Conservation (phyloP, 2,329 filamentous ascomycete genomes). For the Rosellinia necatrix region DNA sequence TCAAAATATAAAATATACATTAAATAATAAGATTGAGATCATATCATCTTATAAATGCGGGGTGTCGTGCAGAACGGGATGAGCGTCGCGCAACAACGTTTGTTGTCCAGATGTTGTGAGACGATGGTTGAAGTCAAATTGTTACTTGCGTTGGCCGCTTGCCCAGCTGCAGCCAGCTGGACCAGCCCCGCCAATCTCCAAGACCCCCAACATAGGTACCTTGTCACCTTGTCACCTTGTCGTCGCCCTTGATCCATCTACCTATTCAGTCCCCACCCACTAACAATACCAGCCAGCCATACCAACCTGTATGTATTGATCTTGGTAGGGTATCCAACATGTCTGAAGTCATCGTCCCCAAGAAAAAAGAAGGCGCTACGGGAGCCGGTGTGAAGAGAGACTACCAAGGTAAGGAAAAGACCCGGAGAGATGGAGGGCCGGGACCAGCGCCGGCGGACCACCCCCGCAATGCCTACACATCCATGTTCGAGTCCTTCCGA, state of each 20-base stretch:
- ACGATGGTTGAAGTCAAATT: no score
- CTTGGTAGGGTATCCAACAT: slow-evolving; percentile 35
- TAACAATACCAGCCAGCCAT: background rate
- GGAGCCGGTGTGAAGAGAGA: slow-evolving; percentile 59
- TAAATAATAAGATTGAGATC: background rate
- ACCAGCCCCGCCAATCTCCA: slow-evolving; percentile 5
- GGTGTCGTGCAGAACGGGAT: background rate
- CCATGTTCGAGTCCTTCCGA: slow-evolving; percentile 86
- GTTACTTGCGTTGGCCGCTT: no score
- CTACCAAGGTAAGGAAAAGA: slow-evolving; percentile 56
- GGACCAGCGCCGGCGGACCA: slow-evolving; percentile 37
- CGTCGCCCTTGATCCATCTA: background rate
- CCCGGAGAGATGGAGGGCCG: slow-evolving; percentile 26
- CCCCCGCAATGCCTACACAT: slow-evolving; percentile 57
- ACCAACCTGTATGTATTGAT: background rate
- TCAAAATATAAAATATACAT: background rate
- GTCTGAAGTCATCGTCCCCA: slow-evolving; percentile 36
- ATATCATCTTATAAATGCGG: background rate
- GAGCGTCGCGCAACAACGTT: background rate
- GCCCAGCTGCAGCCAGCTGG: slow-evolving; percentile 18
- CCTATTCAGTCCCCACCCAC: background rate
- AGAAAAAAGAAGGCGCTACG: slow-evolving; percentile 38
- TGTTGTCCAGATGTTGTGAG: background rate
- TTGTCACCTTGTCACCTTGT: background rate
- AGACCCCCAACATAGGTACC: background rate